Base-by-base conservation (phyloP, 768 basidiomycete genomes). In the Boletellus ananiceps region DNA sequence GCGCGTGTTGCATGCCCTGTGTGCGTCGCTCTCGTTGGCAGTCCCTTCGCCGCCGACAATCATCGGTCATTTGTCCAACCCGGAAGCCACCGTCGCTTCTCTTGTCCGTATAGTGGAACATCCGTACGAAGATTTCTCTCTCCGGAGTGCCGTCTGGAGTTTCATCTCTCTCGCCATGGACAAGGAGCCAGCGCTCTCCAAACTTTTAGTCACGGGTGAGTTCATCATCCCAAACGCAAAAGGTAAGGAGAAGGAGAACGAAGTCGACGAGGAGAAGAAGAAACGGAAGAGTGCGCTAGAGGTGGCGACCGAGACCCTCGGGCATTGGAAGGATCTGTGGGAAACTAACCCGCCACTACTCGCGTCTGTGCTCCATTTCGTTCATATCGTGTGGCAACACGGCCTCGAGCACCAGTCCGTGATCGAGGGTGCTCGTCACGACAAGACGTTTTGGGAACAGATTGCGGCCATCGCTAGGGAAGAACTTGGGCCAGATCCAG, bases 181-280 rank as follows among this genome's bases (percentile, higher is more conserved):
- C 57, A 86, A 84, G 52, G 92, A 93, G 62, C 92, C 94, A 1
- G 91, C 93, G 0, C 73, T 95, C 5, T 83, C 87, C 2, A 76
- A 82, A 46, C 72, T 96, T 23, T 83, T 93, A 50, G 83, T 93
- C 29, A 77, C 82, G 0, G 92, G 91, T 3, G 77, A 80, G 36
- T 85, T 89, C 56, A 77, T 76, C 42, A 68, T 75, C 4, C 77
- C 80, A 2, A 60, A 51, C 33, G 55, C 66, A 46, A 78, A 75
- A 58, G 73, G 70, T 9, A 73, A 71, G 51, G 69, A 62, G 8
- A 66, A 67, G 34, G 67, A 62, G 11, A 42, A 49, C 38, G 50
- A 51, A 14, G 16, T 15, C 21, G 19, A 29, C 3, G 35, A 56
- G 51, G 55, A 68, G 23, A 66, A 40, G 63, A 74, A 54, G 51